Percentiles rank a stretch among this genome's conserved stretches.
phyloP scores from a whole-genome alignment of 2,329 filamentous ascomycete genomes.

The Colletotrichum trifolii region DNA sequence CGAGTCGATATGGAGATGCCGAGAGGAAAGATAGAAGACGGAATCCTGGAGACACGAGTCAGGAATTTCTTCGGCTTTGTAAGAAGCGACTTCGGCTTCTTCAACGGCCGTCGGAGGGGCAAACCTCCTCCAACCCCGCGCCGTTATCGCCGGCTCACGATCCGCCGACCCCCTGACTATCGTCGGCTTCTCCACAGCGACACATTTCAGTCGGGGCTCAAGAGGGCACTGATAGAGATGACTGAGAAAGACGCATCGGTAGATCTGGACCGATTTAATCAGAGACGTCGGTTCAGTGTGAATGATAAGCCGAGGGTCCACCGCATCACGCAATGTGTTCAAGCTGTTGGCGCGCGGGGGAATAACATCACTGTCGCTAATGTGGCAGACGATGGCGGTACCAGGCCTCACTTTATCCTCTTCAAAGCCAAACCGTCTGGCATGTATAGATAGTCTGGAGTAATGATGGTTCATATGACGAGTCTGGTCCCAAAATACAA shows the following conservation, averaged over 20 bases:
- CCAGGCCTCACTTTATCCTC: too few relatives aligned
- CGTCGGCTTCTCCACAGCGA: constrained; percentile 13
- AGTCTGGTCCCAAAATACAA: too few relatives aligned
- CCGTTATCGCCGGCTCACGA: constrained; percentile 24
- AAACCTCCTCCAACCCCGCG: constrained; percentile 18
- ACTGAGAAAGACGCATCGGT: constrained; percentile 1
- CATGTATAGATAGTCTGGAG: too few relatives aligned
- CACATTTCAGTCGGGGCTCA: not conserved
- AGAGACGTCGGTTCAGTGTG: not conserved
- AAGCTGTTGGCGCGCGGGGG: not conserved
- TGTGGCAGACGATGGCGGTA: not conserved
- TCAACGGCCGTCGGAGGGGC: constrained; percentile 8
- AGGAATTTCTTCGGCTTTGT: not conserved
- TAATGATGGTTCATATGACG: too few relatives aligned
- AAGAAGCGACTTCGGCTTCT: not conserved
- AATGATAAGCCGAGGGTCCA: constrained; percentile 20
- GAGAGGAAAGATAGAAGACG: not conserved
- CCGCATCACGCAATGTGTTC: constrained; percentile 8
- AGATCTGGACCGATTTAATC: constrained; percentile 7
- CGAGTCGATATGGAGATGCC: not conserved
- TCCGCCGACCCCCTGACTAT: not conserved
- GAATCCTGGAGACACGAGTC: not conserved
- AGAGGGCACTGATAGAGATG: too few relatives aligned
- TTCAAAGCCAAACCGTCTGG: too few relatives aligned
- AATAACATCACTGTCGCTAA: not conserved